A percentile compares a stretch with the other conserved stretches of the same genome.
Conservation (phyloP, 352 stramenopile species). For the Thalassiosira sp. region DNA sequence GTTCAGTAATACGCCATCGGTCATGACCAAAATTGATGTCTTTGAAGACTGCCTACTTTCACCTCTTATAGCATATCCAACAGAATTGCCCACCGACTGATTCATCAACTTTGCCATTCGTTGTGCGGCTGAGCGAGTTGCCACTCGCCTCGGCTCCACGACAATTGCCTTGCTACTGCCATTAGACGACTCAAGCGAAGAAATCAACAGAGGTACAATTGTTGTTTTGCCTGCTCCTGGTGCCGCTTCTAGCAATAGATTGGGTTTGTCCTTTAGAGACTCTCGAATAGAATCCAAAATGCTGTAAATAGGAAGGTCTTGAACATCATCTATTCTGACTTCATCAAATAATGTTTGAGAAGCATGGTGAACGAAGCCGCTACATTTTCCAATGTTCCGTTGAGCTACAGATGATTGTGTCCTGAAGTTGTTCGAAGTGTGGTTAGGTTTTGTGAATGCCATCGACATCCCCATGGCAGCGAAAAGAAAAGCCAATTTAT, state of each 20-base stretch:
- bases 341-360: slow-evolving; percentile 24
- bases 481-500: too few species aligned
- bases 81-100: slow-evolving; percentile 31
- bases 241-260: slow-evolving; percentile 64
- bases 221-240: slow-evolving; percentile 76
- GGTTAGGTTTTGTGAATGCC: slow-evolving; percentile 7
- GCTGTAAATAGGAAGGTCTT: slow-evolving; percentile 23
- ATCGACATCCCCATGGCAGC: background rate
- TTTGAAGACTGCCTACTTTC: slow-evolving; percentile 42
- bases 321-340: slow-evolving; percentile 4
- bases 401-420: background rate
- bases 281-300: slow-evolving; percentile 27
- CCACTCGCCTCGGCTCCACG: slow-evolving; percentile 65
- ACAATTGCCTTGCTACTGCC: slow-evolving; percentile 36
- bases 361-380: too few species aligned
- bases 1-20: slow-evolving; percentile 67
- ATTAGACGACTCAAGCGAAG: too few species aligned
- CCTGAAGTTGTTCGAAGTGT: background rate
- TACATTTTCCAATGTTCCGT: too few species aligned
- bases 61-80: slow-evolving; percentile 67
- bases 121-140: slow-evolving; percentile 60
- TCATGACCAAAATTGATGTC: slow-evolving; percentile 61
- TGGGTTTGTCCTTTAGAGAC: slow-evolving; percentile 32
- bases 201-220: slow-evolving; percentile 58
- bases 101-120: slow-evolving; percentile 54